Conservation (phyloP, 345 rosid genomes). For the Salix viminalis region DNA sequence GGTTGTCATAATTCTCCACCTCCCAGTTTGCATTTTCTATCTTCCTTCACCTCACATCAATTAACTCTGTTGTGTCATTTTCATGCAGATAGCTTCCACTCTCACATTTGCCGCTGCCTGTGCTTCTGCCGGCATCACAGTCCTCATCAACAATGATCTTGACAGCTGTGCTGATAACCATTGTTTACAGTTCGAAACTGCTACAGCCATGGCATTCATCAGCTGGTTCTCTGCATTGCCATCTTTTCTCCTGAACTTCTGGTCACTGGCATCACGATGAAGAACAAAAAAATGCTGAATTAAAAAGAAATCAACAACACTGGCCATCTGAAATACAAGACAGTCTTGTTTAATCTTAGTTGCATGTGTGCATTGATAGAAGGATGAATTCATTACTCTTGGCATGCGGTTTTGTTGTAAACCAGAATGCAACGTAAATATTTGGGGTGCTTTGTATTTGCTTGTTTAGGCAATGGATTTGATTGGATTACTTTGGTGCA, state of each 20-base stretch:
- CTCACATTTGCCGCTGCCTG: slow-evolving; percentile 79
- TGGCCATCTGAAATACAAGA: not conserved
- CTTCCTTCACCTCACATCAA: not conserved
- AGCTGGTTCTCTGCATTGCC: slow-evolving; percentile 65
- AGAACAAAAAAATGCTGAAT: not conserved
- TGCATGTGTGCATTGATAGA: not conserved
- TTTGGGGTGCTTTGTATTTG: not conserved
- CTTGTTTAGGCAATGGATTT: not conserved
- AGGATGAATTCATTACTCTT: not conserved
- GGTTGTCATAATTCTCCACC: not conserved
- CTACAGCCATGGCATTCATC: slow-evolving; percentile 71
- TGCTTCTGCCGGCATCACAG: slow-evolving; percentile 77
- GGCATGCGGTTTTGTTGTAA: slow-evolving; percentile 19
- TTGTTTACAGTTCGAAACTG: slow-evolving; percentile 62
- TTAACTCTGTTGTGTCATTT: not conserved
- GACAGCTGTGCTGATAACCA: slow-evolving; percentile 47
- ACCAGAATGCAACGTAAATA: slow-evolving; percentile 4
- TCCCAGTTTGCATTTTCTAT: not conserved
- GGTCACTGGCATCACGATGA: slow-evolving; percentile 67
- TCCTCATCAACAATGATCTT: slow-evolving; percentile 74
- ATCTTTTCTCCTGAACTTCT: slow-evolving; percentile 63
- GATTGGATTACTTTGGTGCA: not conserved
- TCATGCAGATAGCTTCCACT: slow-evolving; percentile 64
- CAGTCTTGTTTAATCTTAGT: not conserved
- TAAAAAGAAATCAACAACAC: not conserved